These are phyloP conservation scores for Viridothelium virens DNA, from an alignment of 495 filamentous ascomycete genomes.

Conservation along the genomic window DNA sequence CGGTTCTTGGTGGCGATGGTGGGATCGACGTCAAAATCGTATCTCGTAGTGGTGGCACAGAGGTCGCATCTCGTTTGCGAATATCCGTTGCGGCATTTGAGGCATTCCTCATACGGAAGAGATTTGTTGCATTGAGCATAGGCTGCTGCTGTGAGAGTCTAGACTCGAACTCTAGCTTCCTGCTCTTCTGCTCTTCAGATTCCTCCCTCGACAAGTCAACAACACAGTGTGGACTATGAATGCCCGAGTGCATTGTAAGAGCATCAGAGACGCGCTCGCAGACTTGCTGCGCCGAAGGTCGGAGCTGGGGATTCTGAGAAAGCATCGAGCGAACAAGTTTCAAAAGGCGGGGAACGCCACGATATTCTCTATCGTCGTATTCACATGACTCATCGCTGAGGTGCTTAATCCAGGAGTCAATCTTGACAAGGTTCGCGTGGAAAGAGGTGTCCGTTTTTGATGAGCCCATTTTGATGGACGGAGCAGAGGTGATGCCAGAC, in stretches of 20 bases:
- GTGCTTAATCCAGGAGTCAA: constrained; percentile 67
- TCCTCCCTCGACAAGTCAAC: neutral
- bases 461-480: constrained; percentile 14
- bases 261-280: constrained; percentile 27
- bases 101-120: constrained; percentile 1
- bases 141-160: neutral
- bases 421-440: constrained; percentile 70
- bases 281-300: constrained; percentile 30
- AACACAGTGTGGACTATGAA: neutral
- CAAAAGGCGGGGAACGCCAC: constrained; percentile 30
- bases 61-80: neutral
- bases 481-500: constrained; percentile 23
- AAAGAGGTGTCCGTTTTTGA: constrained; percentile 56
- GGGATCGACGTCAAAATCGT: neutral
- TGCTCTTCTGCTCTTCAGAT: neutral
- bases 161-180: neutral
- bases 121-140: neutral
- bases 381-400: constrained; percentile 44
- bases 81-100: neutral
- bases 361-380: constrained; percentile 24
- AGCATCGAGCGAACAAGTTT: constrained; percentile 33
- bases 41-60: neutral
- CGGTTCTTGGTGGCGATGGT: constrained; percentile 4
- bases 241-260: neutral
- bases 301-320: constrained; percentile 25